Conservation (phyloP, 1,284 basidiomycete species). For the Boletus albobrunnescens region DNA sequence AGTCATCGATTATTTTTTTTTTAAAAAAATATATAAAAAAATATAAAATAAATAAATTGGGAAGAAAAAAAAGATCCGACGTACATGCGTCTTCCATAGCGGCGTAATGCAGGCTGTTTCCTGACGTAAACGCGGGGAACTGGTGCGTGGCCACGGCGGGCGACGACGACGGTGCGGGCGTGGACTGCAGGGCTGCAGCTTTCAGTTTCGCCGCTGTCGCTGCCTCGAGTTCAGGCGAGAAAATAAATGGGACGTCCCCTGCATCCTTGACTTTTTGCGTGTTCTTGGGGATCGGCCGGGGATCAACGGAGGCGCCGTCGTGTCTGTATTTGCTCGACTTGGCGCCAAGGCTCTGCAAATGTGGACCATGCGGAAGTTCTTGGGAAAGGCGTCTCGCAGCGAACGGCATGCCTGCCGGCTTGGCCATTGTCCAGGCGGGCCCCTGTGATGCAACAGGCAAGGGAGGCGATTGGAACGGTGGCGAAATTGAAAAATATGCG, state of each 20-base stretch:
- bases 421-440: conserved; percentile 17
- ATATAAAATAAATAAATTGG: conserved; percentile 1
- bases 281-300: conserved; percentile 13
- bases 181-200: conserved; percentile 24
- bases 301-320: conserved; percentile 15
- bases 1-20: too few species aligned
- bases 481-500: conserved; percentile 17
- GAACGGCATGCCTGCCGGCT: conserved; percentile 1
- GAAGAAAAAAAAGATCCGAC: conserved; percentile 20
- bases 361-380: conserved; percentile 19
- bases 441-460: conserved; percentile 18
- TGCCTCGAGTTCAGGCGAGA: conserved; percentile 31
- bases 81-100: conserved; percentile 24
- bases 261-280: conserved; percentile 29
- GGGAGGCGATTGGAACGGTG: conserved; percentile 13
- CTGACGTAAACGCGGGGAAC: conserved; percentile 24
- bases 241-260: conserved; percentile 32
- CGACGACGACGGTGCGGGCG: conserved; percentile 5
- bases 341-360: conserved; percentile 22
- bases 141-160: conserved; percentile 6
- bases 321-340: conserved; percentile 29
- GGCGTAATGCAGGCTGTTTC: conserved; percentile 14
- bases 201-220: conserved; percentile 29
- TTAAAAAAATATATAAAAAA: too few species aligned
- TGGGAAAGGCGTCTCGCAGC: conserved; percentile 21